Evolutionary conservation across 108 stramenopile species (phyloP), one percentile per base, ranked within the genome.

Genomic region (Nitzschia sp.): DNA sequence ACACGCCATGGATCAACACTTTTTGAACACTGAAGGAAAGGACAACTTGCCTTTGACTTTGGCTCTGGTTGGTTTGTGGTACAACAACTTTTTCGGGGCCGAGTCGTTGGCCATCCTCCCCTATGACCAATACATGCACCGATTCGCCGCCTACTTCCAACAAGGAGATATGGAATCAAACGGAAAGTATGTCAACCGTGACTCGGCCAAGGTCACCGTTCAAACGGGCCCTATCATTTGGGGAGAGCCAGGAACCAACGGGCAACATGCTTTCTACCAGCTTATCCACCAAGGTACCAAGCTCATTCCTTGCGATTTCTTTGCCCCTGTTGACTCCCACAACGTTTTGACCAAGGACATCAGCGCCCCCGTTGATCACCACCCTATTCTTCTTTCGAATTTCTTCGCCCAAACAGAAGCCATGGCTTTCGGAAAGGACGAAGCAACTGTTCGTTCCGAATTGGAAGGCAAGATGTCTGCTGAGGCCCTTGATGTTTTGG

Each of bases 131-230:
- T 96, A 97, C 59, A 88, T 99, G 70, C 79, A 93, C 24, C 91
- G 91, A 55, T 95, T 99, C 70, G 94, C 99, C 5, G 95, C 95
- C 34, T 94, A 98, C 79, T 96, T 99, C 62, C 99, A 99, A 76
- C 98, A 99, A 83, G 93, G 97, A 52, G 97, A 97, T 70, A 99
- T 99, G 98, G 97, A 98, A 74, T 89, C 88, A 65, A 99, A 99
- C 81, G 98, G 98, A 66, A 99, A 99, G 87, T 77, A 91, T 44
- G 88, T 95, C 10, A 79, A 79, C 52, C 71, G 80, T 21, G 89
- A 92, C n/a, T 88, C 86, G 7, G 73, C 76, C 6, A 78, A 77
- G 34, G 57, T 95, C 14, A 22, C 51, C 14, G 70, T 69, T 9
- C 78, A 81, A 65, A 93, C 91, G 40, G 82, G 86, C 15, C 91